phyloP scores from a whole-genome alignment of 495 filamentous ascomycete genomes.

The Xeromyces bisporus region DNA sequence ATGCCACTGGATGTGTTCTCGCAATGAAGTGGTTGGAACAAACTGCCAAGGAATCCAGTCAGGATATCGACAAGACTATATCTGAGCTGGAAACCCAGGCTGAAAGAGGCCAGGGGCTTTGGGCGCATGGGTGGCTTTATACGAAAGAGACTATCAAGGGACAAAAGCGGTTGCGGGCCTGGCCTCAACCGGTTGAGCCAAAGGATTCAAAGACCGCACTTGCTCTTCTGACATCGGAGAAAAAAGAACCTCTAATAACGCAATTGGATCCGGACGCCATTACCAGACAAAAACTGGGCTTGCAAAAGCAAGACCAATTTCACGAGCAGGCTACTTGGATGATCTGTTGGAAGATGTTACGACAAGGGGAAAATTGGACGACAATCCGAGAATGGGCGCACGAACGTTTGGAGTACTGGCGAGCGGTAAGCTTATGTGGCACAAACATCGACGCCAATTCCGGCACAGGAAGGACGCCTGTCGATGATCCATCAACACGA shows the following conservation, averaged over 20 bases:
- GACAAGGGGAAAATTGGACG: conserved; percentile 53
- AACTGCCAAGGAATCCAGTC: conserved; percentile 42
- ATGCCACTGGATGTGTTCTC: conserved; percentile 56
- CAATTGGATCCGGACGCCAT: conserved; percentile 87
- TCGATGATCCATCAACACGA: conserved; percentile 26
- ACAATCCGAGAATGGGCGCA: conserved; percentile 68
- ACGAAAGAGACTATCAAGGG: conserved; percentile 80
- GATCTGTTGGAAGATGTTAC: conserved; percentile 73
- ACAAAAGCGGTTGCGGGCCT: conserved; percentile 57
- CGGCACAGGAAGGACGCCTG: conserved; percentile 17
- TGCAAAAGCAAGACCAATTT: conserved; percentile 66
- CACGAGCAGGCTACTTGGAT: conserved; percentile 81
- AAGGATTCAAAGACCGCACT: conserved; percentile 36
- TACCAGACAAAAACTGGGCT: conserved; percentile 50
- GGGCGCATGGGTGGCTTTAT: conserved; percentile 79
- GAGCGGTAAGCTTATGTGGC: conserved; percentile 40
- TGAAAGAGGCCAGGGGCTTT: conserved; percentile 47
- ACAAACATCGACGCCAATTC: conserved; percentile 21
- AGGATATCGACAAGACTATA: conserved; percentile 59
- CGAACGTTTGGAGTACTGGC: conserved; percentile 67
- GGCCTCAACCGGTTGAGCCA: conserved; percentile 47
- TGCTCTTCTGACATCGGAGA: conserved; percentile 37
- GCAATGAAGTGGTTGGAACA: conserved; percentile 71
- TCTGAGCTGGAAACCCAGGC: conserved; percentile 44
- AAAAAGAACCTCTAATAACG: conserved; percentile 54